Conservation (phyloP, 441 rosid genomes). For the Lepidium campestre region DNA sequence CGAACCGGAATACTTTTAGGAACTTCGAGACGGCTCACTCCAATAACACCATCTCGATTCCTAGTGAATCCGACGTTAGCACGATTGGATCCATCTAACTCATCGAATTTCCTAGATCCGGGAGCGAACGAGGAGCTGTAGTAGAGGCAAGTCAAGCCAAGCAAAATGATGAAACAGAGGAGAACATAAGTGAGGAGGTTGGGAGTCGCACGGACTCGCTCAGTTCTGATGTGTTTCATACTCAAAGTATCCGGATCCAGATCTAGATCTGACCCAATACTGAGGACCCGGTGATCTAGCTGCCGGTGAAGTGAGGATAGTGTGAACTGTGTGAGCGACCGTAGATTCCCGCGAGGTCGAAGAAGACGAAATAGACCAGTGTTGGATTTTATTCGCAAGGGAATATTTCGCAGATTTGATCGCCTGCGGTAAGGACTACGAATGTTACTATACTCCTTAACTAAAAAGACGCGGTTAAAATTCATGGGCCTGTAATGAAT, state of each 20-base stretch:
- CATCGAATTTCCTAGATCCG: conserved; percentile 43
- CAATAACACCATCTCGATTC: conserved; percentile 25
- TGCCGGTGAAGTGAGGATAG: conserved; percentile 11
- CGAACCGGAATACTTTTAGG: conserved; percentile 71
- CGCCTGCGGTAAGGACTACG: background rate
- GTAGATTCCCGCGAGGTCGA: conserved; percentile 29
- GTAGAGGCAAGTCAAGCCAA: conserved; percentile 73
- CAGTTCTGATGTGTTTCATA: conserved; percentile 55
- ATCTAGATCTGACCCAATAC: conserved; percentile 21
- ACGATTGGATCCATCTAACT: conserved; percentile 36
- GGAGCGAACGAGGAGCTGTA: conserved; percentile 76
- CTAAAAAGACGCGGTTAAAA: background rate
- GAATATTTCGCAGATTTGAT: background rate
- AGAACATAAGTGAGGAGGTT: conserved; percentile 51
- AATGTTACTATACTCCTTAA: background rate
- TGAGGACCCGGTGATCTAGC: conserved; percentile 20
- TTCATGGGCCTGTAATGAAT: background rate
- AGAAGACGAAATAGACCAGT: conserved; percentile 8
- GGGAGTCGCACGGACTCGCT: conserved; percentile 35
- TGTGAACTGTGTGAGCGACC: conserved; percentile 18
- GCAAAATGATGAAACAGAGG: conserved; percentile 48
- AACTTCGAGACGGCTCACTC: conserved; percentile 31
- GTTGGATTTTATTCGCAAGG: conserved; percentile 6
- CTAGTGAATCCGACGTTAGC: conserved; percentile 26
- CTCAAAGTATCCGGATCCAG: conserved; percentile 10